These are phyloP conservation scores for Manihot esculenta DNA, from an alignment of 441 rosid species.

Conservation along the genomic window DNA sequence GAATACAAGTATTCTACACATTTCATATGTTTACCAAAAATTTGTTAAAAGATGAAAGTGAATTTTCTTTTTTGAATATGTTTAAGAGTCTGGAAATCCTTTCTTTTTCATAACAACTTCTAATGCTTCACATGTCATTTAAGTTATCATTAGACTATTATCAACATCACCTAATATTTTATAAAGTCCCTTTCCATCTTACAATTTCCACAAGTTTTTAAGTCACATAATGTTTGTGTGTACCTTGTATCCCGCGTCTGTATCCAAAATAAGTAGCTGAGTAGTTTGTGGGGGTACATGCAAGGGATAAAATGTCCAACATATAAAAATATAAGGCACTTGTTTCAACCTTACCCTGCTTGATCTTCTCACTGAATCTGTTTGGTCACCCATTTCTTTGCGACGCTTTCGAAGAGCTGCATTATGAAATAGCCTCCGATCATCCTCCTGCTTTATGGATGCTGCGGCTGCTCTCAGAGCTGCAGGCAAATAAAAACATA, in stretches of 20 bases:
- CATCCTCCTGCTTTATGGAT: conserved; percentile 89
- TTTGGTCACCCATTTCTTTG: conserved; percentile 84
- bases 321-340: conserved; percentile 3
- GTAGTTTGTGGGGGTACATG: background rate
- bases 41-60: too few species aligned
- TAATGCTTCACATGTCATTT: background rate
- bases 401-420: conserved; percentile 89
- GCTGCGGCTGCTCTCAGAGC: conserved; percentile 95
- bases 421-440: conserved; percentile 83
- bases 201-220: background rate
- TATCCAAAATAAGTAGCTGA: background rate
- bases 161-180: background rate
- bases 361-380: conserved; percentile 61
- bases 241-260: background rate
- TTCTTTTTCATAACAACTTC: background rate
- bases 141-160: background rate
- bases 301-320: background rate
- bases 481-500: conserved; percentile 33
- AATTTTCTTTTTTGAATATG: too few species aligned
- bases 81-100: too few species aligned
- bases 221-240: background rate
- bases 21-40: too few species aligned
- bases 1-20: too few species aligned
- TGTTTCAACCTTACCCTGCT: conserved; percentile 41
- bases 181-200: background rate